Evolutionary conservation across 2,329 filamentous ascomycete species (phyloP).

Genomic region (Pseudodiploospora longispora): DNA sequence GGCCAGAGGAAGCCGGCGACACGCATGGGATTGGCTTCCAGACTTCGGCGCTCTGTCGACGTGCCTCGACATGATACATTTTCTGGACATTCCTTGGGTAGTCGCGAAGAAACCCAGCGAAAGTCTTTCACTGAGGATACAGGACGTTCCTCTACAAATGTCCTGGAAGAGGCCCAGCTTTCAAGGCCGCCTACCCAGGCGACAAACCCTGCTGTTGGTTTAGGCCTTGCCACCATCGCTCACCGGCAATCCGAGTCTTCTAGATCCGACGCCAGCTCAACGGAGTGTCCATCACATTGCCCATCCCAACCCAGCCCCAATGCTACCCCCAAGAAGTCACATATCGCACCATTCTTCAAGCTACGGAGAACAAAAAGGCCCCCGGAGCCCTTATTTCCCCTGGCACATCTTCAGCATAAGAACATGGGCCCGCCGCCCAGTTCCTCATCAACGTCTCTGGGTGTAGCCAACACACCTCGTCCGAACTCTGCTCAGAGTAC

Average conservation of each 20-base stretch:
- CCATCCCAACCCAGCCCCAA: slow-evolving; percentile 51
- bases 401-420: slow-evolving; percentile 74
- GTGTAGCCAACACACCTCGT: slow-evolving; percentile 22
- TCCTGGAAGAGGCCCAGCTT: slow-evolving; percentile 49
- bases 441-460: slow-evolving; percentile 37
- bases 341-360: slow-evolving; percentile 70
- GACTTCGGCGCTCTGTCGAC: slow-evolving; percentile 46
- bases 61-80: slow-evolving; percentile 25
- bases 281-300: slow-evolving; percentile 38
- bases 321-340: slow-evolving; percentile 50
- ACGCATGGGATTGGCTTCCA: slow-evolving; percentile 45
- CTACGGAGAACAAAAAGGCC: slow-evolving; percentile 71
- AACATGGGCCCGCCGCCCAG: slow-evolving; percentile 34
- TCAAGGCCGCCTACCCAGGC: slow-evolving; percentile 22
- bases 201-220: slow-evolving; percentile 19
- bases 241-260: slow-evolving; percentile 63
- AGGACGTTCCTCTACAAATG: slow-evolving; percentile 22
- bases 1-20: slow-evolving; percentile 46
- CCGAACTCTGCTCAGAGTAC: slow-evolving; percentile 28
- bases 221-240: slow-evolving; percentile 42
- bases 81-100: not conserved
- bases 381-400: slow-evolving; percentile 70
- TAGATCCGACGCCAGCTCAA: slow-evolving; percentile 76
- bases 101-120: slow-evolving; percentile 7
- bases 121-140: slow-evolving; percentile 39